These are phyloP conservation scores for Tympanopsis confertula DNA, from an alignment of 2,329 filamentous ascomycete species.

Conservation along the genomic window DNA sequence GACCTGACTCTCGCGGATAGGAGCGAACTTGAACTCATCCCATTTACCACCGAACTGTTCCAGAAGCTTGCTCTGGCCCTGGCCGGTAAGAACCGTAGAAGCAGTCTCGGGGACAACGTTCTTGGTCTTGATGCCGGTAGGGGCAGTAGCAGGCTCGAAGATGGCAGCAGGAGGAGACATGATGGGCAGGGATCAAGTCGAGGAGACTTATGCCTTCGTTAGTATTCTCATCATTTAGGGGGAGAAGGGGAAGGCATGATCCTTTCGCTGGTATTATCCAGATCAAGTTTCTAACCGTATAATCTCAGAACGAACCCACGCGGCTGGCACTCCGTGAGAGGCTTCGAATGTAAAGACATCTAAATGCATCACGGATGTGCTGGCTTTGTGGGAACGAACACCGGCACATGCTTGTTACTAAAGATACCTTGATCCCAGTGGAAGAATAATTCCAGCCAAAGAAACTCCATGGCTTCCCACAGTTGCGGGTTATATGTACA, in stretches of 20 bases:
- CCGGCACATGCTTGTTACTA: constrained; percentile 52
- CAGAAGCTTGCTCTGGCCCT: constrained; percentile 36
- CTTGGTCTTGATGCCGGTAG: constrained; percentile 28
- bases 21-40: constrained; percentile 71
- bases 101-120: constrained; percentile 22
- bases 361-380: constrained; percentile 1
- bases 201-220: constrained; percentile 25
- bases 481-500: background rate
- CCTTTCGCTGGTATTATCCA: constrained; percentile 99
- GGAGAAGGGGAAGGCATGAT: constrained; percentile 67
- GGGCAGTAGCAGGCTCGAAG: constrained; percentile 38
- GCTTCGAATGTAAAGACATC: constrained; percentile 9
- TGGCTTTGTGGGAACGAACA: constrained; percentile 32
- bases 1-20: constrained; percentile 85
- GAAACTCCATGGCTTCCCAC: background rate
- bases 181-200: constrained; percentile 22
- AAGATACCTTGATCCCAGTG: constrained; percentile 19
- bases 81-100: constrained; percentile 14
- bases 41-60: constrained; percentile 64
- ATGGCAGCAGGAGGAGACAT: constrained; percentile 74
- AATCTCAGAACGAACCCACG: constrained; percentile 57
- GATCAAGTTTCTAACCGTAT: constrained; percentile 92
- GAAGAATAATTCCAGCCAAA: background rate
- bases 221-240: constrained; percentile 18
- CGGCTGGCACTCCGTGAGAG: background rate